A percentile compares a stretch with the other conserved stretches of the same genome.
These are phyloP conservation scores for Pseudogymnoascus sp. DNA, from an alignment of 2,329 filamentous ascomycete species.

Conservation along the genomic window DNA sequence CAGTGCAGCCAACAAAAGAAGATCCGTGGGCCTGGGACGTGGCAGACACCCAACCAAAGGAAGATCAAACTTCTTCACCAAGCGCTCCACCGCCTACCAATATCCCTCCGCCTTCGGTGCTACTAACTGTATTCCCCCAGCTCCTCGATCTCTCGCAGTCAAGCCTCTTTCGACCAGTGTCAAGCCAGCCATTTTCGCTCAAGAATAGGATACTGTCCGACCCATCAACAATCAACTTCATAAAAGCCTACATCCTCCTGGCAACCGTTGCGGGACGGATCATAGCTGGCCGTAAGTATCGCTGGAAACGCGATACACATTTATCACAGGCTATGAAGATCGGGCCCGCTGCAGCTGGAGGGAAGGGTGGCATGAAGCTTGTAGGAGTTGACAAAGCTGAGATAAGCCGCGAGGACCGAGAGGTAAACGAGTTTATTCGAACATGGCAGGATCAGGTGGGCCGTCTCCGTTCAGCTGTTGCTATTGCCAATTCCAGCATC, in stretches of 20 bases:
- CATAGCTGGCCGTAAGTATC: slow-evolving; percentile 72
- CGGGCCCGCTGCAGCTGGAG: slow-evolving; percentile 58
- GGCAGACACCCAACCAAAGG: slow-evolving; percentile 17
- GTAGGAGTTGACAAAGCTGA: slow-evolving; percentile 77
- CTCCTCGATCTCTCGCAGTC: slow-evolving; percentile 59
- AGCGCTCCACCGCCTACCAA: slow-evolving; percentile 62
- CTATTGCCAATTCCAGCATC: slow-evolving; percentile 46
- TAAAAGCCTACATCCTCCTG: slow-evolving; percentile 55
- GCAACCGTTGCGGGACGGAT: slow-evolving; percentile 66
- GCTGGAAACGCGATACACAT: slow-evolving; percentile 85
- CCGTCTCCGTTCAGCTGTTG: slow-evolving; percentile 63
- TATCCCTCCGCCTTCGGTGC: slow-evolving; percentile 76
- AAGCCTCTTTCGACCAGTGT: slow-evolving; percentile 56
- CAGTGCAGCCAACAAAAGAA: slow-evolving; percentile 7
- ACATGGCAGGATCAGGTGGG: slow-evolving; percentile 71
- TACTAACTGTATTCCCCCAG: slow-evolving; percentile 67
- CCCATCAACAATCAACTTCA: slow-evolving; percentile 51
- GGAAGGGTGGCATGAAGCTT: slow-evolving; percentile 86
- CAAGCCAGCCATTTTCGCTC: slow-evolving; percentile 46
- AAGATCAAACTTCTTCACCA: background rate
- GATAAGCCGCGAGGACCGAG: slow-evolving; percentile 72
- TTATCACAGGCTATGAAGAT: slow-evolving; percentile 85
- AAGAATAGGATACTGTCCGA: slow-evolving; percentile 57
- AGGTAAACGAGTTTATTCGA: slow-evolving; percentile 67
- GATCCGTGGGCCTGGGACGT: slow-evolving; percentile 28